A percentile compares a stretch with the other conserved stretches of the same genome.
phyloP scores from a whole-genome alignment of 2,329 filamentous ascomycete species.

The Sarocladium strictum region DNA sequence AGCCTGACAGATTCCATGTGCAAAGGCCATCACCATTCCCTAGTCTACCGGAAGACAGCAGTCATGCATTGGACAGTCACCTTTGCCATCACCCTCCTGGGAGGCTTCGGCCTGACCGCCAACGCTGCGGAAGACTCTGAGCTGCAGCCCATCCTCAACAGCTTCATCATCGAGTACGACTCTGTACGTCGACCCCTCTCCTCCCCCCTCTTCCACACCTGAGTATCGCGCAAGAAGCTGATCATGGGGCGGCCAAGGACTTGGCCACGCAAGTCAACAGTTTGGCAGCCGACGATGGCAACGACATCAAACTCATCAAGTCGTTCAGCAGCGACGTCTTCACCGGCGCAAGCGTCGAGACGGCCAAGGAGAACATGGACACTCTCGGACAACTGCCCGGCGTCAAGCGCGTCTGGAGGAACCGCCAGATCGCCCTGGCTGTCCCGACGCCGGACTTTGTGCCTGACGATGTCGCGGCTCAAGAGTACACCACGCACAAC shows the following conservation, averaged over 20 bases:
- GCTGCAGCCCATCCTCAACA: background rate
- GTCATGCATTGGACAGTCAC: too few relatives aligned
- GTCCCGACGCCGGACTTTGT: background rate
- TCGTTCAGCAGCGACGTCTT: conserved; percentile 16
- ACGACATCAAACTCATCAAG: conserved; percentile 11
- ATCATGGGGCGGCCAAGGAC: too few relatives aligned
- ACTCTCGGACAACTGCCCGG: conserved; percentile 14
- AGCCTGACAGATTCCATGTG: too few relatives aligned
- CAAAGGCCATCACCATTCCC: too few relatives aligned
- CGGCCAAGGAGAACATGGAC: conserved; percentile 13
- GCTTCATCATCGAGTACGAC: background rate
- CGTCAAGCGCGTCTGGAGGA: conserved; percentile 18
- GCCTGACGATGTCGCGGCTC: conserved; percentile 1
- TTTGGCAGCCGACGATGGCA: conserved; percentile 7
- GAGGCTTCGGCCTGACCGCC: too few relatives aligned
- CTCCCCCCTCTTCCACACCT: background rate
- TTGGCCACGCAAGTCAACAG: background rate
- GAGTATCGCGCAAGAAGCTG: too few relatives aligned
- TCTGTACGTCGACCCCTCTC: background rate
- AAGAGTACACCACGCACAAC: conserved; percentile 18
- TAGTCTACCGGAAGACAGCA: too few relatives aligned
- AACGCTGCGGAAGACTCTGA: background rate
- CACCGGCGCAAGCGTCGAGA: conserved; percentile 18
- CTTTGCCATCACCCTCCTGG: background rate
- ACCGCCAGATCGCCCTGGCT: conserved; percentile 4